These are phyloP conservation scores for Phytophthora cajani DNA, from an alignment of 352 stramenopile species.

Conservation along the genomic window DNA sequence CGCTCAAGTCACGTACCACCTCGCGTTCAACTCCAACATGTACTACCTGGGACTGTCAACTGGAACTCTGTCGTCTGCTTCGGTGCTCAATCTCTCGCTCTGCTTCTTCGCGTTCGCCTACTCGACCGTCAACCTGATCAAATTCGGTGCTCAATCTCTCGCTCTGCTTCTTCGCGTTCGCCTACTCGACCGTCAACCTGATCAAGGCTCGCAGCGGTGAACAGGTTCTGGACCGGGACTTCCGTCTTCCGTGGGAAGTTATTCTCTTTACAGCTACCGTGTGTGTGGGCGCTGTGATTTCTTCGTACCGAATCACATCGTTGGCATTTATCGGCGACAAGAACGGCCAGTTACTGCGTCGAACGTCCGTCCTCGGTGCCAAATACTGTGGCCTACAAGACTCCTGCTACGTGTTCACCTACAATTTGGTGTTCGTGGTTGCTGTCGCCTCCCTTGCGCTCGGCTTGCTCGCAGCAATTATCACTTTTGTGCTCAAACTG, in stretches of 20 bases:
- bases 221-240: slow-evolving; percentile 26
- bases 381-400: slow-evolving; percentile 37
- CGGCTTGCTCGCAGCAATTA: slow-evolving; percentile 12
- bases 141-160: slow-evolving; percentile 31
- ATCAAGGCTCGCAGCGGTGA: slow-evolving; percentile 30
- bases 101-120: slow-evolving; percentile 34
- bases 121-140: slow-evolving; percentile 28
- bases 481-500: slow-evolving; percentile 19
- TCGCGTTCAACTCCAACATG: slow-evolving; percentile 36
- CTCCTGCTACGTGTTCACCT: slow-evolving; percentile 36
- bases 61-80: slow-evolving; percentile 22
- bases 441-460: slow-evolving; percentile 16
- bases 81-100: slow-evolving; percentile 26
- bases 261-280: slow-evolving; percentile 8
- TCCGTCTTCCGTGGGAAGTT: slow-evolving; percentile 31
- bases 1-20: slow-evolving; percentile 35
- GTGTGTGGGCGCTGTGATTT: slow-evolving; percentile 15
- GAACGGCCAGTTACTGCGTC: slow-evolving; percentile 33
- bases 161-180: slow-evolving; percentile 29
- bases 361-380: slow-evolving; percentile 22
- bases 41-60: slow-evolving; percentile 34
- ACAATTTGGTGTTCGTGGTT: slow-evolving; percentile 31
- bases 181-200: slow-evolving; percentile 29
- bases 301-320: slow-evolving; percentile 15
- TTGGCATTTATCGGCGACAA: slow-evolving; percentile 20